These are phyloP conservation scores for Hebeloma cylindrosporum DNA, from an alignment of 768 basidiomycete genomes.

Conservation along the genomic window DNA sequence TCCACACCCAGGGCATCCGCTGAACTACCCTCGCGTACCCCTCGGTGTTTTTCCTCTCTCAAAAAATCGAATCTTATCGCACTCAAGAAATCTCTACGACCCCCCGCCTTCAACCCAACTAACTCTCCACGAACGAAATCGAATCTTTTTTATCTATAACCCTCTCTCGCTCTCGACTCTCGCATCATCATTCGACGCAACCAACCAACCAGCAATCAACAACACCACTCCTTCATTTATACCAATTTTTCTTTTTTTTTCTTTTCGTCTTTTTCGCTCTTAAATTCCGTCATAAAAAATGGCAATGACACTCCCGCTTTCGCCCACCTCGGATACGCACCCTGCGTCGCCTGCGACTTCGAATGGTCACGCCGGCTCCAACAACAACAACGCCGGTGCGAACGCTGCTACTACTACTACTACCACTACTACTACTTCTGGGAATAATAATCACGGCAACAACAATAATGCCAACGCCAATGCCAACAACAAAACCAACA, in stretches of 20 bases:
- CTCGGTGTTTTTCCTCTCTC: neutral
- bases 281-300: slow-evolving; percentile 19
- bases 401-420: slow-evolving; percentile 5
- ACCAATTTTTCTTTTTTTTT: slow-evolving; percentile 15
- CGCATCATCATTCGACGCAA: neutral
- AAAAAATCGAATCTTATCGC: neutral
- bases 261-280: slow-evolving; percentile 5
- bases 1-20: slow-evolving; percentile 33
- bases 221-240: slow-evolving; percentile 7
- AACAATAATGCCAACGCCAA: slow-evolving; percentile 15
- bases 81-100: slow-evolving; percentile 10
- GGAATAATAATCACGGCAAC: slow-evolving; percentile 14
- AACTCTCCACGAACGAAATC: slow-evolving; percentile 11
- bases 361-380: slow-evolving; percentile 19
- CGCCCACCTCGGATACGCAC: slow-evolving; percentile 33
- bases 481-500: slow-evolving; percentile 16
- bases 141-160: neutral
- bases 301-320: slow-evolving; percentile 40
- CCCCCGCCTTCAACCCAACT: slow-evolving; percentile 6
- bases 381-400: slow-evolving; percentile 9
- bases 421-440: slow-evolving; percentile 17
- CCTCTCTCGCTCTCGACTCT: neutral
- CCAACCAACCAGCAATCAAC: slow-evolving; percentile 2
- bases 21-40: slow-evolving; percentile 49
- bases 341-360: slow-evolving; percentile 49